Conservation (phyloP, 345 rosid species). For the Linum tenue region DNA sequence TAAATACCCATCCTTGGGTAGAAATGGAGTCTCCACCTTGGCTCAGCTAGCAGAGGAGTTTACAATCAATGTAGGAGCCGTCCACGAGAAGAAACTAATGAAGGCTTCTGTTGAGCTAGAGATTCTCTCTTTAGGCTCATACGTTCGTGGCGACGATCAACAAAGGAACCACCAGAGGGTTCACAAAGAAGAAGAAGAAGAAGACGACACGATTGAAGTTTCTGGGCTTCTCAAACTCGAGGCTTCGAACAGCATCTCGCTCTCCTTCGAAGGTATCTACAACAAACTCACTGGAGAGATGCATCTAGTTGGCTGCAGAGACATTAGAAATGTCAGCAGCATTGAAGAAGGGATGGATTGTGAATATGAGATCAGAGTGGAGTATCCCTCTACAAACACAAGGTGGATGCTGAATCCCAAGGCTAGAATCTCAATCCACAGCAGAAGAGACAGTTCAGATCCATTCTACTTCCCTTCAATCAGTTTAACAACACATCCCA, state of each 20-base stretch:
- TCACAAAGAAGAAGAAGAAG: neutral
- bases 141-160: neutral
- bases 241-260: neutral
- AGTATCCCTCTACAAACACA: constrained; percentile 2
- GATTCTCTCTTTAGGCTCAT: constrained; percentile 14
- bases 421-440: constrained; percentile 9
- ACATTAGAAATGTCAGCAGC: neutral
- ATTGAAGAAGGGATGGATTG: constrained; percentile 13
- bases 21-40: neutral
- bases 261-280: constrained; percentile 21
- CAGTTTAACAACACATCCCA: neutral
- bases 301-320: constrained; percentile 19
- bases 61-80: neutral
- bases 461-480: constrained; percentile 5
- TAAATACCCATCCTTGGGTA: neutral
- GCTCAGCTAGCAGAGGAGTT: constrained; percentile 7
- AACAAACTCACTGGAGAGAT: constrained; percentile 9
- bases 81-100: no score
- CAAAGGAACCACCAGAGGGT: neutral
- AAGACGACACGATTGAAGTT: neutral
- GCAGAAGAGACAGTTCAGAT: constrained; percentile 13
- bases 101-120: neutral
- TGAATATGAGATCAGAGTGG: constrained; percentile 7
- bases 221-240: neutral
- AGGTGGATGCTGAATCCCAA: constrained; percentile 8